phyloP scores from a whole-genome alignment of 768 basidiomycete species.

The Amylocystis lapponica region DNA sequence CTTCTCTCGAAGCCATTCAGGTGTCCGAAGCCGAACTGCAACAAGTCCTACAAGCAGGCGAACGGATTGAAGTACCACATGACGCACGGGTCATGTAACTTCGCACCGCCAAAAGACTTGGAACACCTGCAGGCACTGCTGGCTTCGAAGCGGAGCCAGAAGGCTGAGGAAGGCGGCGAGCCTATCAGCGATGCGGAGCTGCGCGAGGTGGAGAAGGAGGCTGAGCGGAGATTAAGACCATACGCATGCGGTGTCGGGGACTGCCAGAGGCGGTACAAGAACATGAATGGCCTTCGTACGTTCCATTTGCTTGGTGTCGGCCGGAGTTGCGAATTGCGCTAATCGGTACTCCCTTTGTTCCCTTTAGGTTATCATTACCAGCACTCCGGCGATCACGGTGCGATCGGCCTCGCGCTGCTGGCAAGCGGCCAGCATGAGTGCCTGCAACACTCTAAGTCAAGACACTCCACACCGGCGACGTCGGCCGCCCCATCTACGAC shows the following conservation, averaged over 20 bases:
- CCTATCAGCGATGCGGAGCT: constrained; percentile 50
- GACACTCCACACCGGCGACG: constrained; percentile 18
- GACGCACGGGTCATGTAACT: constrained; percentile 90
- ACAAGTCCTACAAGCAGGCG: constrained; percentile 94
- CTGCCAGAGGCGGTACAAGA: constrained; percentile 88
- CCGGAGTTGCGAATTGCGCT: neutral
- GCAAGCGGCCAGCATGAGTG: constrained; percentile 68
- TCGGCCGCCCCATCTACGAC: constrained; percentile 6
- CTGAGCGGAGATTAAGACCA: constrained; percentile 74
- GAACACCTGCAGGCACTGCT: constrained; percentile 72
- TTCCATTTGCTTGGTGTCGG: constrained; percentile 9
- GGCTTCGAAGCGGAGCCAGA: constrained; percentile 39
- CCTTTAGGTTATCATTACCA: constrained; percentile 79
- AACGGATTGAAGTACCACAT: constrained; percentile 94
- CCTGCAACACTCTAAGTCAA: constrained; percentile 27
- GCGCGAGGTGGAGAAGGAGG: constrained; percentile 74
- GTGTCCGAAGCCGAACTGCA: constrained; percentile 93
- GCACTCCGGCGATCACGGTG: constrained; percentile 93
- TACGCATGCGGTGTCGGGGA: constrained; percentile 89
- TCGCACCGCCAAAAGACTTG: constrained; percentile 82
- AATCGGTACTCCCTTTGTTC: too few species aligned
- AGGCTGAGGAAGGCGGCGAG: constrained; percentile 31
- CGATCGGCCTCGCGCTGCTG: constrained; percentile 78
- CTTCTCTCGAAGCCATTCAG: constrained; percentile 81
- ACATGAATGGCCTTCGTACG: constrained; percentile 89